Conservation (phyloP, 805 yeast genomes). For the Schwanniomyces sp. region DNA sequence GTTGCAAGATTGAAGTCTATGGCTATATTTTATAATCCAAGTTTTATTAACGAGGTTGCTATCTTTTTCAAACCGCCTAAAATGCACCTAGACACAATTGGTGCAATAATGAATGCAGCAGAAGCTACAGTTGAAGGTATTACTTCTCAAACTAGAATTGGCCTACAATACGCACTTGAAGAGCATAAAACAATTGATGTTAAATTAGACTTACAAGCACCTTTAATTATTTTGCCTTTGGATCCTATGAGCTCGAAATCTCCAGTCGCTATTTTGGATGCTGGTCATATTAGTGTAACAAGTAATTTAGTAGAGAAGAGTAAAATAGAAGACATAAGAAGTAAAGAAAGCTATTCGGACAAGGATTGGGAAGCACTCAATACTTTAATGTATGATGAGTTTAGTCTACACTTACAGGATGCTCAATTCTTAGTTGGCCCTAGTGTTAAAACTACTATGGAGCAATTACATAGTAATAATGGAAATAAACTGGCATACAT, state of each 20-base stretch:
- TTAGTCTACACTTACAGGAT: slow-evolving; percentile 71
- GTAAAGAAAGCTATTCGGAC: slow-evolving; percentile 54
- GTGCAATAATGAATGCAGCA: slow-evolving; percentile 90
- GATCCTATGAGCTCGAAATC: slow-evolving; percentile 78
- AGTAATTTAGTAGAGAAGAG: slow-evolving; percentile 78
- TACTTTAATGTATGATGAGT: slow-evolving; percentile 86
- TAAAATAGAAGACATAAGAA: slow-evolving; percentile 66
- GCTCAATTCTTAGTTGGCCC: slow-evolving; percentile 90
- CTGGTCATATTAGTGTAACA: slow-evolving; percentile 85
- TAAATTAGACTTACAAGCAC: slow-evolving; percentile 89
- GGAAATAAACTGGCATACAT: slow-evolving; percentile 55
- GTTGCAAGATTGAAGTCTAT: slow-evolving; percentile 77
- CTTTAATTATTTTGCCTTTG: slow-evolving; percentile 81
- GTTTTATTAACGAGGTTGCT: slow-evolving; percentile 71
- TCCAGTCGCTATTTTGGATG: slow-evolving; percentile 89
- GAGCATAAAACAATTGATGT: slow-evolving; percentile 90
- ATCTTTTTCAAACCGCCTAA: slow-evolving; percentile 85
- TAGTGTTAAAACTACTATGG: slow-evolving; percentile 72
- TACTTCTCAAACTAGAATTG: slow-evolving; percentile 85
- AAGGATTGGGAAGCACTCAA: slow-evolving; percentile 77
- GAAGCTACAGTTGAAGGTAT: slow-evolving; percentile 92
- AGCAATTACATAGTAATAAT: slow-evolving; percentile 54
- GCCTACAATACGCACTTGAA: slow-evolving; percentile 88
- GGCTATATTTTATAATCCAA: slow-evolving; percentile 88
- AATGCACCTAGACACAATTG: slow-evolving; percentile 81